phyloP scores from a whole-genome alignment of 1,284 basidiomycete genomes.

The Crocinoboletus sp. region DNA sequence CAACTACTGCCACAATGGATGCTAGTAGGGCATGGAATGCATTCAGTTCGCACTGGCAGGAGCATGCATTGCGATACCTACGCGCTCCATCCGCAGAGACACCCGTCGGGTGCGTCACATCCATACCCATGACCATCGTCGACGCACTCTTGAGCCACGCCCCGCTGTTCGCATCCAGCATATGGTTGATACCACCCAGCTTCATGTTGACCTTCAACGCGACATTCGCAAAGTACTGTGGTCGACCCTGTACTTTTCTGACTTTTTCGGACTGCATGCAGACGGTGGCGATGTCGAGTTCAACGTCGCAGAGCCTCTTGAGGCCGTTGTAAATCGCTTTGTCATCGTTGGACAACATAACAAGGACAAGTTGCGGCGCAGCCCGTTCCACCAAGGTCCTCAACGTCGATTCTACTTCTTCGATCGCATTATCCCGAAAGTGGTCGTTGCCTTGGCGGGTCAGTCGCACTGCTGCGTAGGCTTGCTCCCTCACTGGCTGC shows the following conservation, averaged over 20 bases:
- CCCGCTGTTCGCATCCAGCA: constrained; percentile 49
- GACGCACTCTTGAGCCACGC: constrained; percentile 49
- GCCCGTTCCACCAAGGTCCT: constrained; percentile 25
- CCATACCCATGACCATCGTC: constrained; percentile 80
- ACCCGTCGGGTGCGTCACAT: constrained; percentile 67
- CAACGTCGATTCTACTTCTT: constrained; percentile 22
- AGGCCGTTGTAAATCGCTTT: constrained; percentile 65
- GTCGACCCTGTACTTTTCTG: constrained; percentile 41
- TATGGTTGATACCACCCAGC: constrained; percentile 72
- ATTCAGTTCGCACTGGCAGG: background rate
- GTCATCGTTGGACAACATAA: constrained; percentile 63
- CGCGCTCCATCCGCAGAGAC: constrained; percentile 51
- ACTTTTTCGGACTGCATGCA: constrained; percentile 66
- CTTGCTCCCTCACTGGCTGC: background rate
- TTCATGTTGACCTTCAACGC: constrained; percentile 68
- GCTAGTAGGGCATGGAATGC: constrained; percentile 28
- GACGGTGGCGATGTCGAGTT: constrained; percentile 61
- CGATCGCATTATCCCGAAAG: constrained; percentile 12
- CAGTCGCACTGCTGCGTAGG: constrained; percentile 7
- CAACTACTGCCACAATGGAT: constrained; percentile 75
- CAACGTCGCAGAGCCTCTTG: constrained; percentile 64
- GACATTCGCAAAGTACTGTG: constrained; percentile 32
- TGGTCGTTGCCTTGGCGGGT: background rate
- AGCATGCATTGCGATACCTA: constrained; percentile 1
- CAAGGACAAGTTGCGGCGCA: constrained; percentile 37